Evolutionary conservation across 768 basidiomycete species (phyloP), one percentile per base, ranked within the genome.

Genomic region (Serpula lacrymans): DNA sequence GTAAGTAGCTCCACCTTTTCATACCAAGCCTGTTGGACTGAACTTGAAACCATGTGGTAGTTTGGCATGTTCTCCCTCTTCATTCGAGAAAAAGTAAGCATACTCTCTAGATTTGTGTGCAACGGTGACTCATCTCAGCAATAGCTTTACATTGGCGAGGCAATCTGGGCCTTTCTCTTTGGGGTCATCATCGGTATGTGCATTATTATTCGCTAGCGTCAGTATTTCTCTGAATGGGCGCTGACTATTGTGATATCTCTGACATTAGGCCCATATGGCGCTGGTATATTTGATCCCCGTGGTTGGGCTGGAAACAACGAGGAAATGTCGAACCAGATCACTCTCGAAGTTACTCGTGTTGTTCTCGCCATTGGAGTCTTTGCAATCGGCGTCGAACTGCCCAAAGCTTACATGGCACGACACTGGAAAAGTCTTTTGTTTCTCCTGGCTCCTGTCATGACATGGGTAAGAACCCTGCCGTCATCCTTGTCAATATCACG

Each of bases 281-380:
- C 83, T 31, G 74, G 80, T 44, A 70, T 95, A 13, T 88, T 95
- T 59, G 72, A 93, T 63, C 92, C 93, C 12, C 76, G 82, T 33
- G 67, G 72, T 7, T 95, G 91, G 90, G 80, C 76, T 1, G 62
- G 62, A 14, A 67, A 65, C 4, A 50, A 69, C 37, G 69, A 70
- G 4, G 67, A 74, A 23, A 53, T 55, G 2, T 68, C 74, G 9
- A 89, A 97, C 63, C 65, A 68, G 17, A 88, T 99, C 44, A 94
- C 91, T 1, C 74, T 99, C 43, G 96, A 99, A 63, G 55, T 81
- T 41, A 93, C 90, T 7, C 77, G 96, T 12, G 82, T 98, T 42
- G 87, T 98, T 32, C 79, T 99, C 23, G 96, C 95, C 12, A 87
- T 98, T 39, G 92, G 92, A 14, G 95, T 99, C 1, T 99, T 99